Evolutionary conservation across 192 early-diverging fungal genomes (phyloP), one percentile per base, ranked within the genome.

Genomic region (Lunasporangiospora selenospora): DNA sequence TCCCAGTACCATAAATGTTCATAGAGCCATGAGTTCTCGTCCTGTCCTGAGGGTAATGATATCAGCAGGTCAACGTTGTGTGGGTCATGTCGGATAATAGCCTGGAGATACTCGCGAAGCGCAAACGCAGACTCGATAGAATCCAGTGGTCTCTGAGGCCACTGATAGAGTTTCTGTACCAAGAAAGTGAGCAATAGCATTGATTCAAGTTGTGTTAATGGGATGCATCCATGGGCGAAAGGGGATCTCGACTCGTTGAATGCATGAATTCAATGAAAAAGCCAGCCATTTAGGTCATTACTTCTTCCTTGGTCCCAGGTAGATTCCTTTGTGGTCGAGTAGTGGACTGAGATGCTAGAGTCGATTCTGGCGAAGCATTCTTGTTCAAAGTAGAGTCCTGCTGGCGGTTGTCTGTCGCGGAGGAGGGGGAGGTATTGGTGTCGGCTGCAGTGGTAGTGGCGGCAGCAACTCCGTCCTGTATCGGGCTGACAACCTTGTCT

Each of bases 91-190:
- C 90, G 80, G 30, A 96, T 81, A 13, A 89, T 79, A 6, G 78
- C 66, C 58, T 96, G 94, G 23, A 98, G 79, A 58, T 93, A 94
- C 58, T 90, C 84, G 59, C 95, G 92, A 18, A 86, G 80, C 10
- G 87, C 81, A 42, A 91, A 89, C 4, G 90, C 78, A 4, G 89
- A 89, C 12, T 90, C 88, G 30, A 92, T 81, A 3, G 87, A 77
- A 23, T 87, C 85, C 40, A 91, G 63, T 7, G 87, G 44, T 34
- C 80, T 48, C 7, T 67, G 40, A 37, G 80, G 75, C 75, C 80
- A 86, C 49, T 81, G 71, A 41, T 80, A 85, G 0, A 75, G 44
- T 57, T 71, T 55, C 84, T 83, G 53, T 11, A 38, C 13, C 11
- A 18, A 18, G 36, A 13, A 41, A 40, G 6, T 39, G 39, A 34